These are phyloP conservation scores for Kalmanozyma brasiliensis DNA, from an alignment of 1,284 basidiomycete species.

Conservation along the genomic window DNA sequence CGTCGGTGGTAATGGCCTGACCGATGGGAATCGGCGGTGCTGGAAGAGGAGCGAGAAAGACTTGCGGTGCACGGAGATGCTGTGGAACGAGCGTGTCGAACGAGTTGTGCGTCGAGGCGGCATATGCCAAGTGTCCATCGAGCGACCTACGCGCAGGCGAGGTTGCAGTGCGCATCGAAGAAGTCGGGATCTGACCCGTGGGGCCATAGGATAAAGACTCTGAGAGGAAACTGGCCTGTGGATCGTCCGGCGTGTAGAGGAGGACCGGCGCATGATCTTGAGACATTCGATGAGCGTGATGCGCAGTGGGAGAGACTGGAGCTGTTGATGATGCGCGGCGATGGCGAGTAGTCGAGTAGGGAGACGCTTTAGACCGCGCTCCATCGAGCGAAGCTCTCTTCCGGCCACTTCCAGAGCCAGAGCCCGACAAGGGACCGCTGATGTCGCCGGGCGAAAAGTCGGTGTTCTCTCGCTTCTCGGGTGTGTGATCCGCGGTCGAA, in stretches of 20 bases:
- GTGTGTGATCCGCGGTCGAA: background rate
- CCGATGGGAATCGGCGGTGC: constrained; percentile 32
- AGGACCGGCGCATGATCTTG: background rate
- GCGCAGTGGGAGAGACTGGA: constrained; percentile 11
- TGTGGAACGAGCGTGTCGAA: constrained; percentile 34
- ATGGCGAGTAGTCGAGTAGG: constrained; percentile 20
- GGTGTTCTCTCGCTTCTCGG: constrained; percentile 11
- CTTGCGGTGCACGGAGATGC: constrained; percentile 13
- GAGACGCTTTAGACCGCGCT: constrained; percentile 18
- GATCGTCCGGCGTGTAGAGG: constrained; percentile 3
- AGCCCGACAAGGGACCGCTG: constrained; percentile 32
- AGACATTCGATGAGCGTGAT: background rate
- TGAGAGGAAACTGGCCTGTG: background rate
- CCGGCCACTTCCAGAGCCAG: constrained; percentile 37
- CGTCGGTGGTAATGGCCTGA: constrained; percentile 28
- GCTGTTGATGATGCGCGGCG: constrained; percentile 22
- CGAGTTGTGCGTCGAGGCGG: background rate
- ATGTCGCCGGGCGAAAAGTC: constrained; percentile 22
- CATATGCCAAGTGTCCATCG: constrained; percentile 5
- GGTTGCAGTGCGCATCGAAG: background rate
- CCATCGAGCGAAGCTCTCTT: constrained; percentile 34
- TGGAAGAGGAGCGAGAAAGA: constrained; percentile 13
- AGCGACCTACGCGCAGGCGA: constrained; percentile 14
- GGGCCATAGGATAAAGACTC: constrained; percentile 13
- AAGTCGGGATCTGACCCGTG: background rate